These are phyloP conservation scores for Pestalotiopsis sp. DNA, from an alignment of 2,329 filamentous ascomycete genomes.

Conservation along the genomic window DNA sequence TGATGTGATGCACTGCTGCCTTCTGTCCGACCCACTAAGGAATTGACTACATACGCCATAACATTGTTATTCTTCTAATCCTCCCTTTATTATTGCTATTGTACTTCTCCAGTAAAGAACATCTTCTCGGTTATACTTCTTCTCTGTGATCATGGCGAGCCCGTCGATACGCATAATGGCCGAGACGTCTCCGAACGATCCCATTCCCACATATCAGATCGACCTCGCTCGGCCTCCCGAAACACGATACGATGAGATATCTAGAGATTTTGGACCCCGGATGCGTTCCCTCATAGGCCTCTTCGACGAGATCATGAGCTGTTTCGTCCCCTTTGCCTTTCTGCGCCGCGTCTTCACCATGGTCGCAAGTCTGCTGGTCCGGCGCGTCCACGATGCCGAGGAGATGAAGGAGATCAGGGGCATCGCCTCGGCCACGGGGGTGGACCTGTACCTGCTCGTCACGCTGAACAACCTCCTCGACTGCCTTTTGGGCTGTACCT, in stretches of 20 bases:
- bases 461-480: conserved; percentile 67
- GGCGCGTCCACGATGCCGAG: conserved; percentile 53
- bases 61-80: too few relatives aligned
- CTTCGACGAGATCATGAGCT: conserved; percentile 52
- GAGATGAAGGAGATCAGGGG: conserved; percentile 65
- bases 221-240: conserved; percentile 56
- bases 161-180: not conserved
- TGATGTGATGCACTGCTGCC: too few relatives aligned
- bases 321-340: conserved; percentile 21
- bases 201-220: conserved; percentile 38
- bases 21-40: too few relatives aligned
- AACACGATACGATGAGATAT: conserved; percentile 53
- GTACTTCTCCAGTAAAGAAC: not conserved
- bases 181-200: not conserved
- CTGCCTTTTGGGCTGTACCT: conserved; percentile 67
- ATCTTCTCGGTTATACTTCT: not conserved
- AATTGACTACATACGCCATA: too few relatives aligned
- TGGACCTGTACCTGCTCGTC: conserved; percentile 63
- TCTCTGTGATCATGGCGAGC: not conserved
- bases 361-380: conserved; percentile 49
- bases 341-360: conserved; percentile 29
- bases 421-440: conserved; percentile 50
- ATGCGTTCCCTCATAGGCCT: conserved; percentile 46
- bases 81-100: too few relatives aligned
- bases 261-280: conserved; percentile 43